Conservation (phyloP, 139 green algal genomes). For the Chlorella sp. region DNA sequence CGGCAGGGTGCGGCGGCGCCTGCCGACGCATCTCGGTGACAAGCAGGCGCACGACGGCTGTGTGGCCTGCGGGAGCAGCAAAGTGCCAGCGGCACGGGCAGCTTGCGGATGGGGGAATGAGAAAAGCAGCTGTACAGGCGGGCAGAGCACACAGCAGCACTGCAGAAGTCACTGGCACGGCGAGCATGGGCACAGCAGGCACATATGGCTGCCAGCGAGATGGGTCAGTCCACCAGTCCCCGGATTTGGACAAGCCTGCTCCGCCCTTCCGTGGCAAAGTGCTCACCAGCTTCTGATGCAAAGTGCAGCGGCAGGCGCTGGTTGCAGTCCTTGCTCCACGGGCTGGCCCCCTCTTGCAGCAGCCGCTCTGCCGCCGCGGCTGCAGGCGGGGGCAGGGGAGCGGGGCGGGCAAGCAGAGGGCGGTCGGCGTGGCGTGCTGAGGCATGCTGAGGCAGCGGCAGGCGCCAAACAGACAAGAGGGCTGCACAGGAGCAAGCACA, state of each 20-base stretch:
- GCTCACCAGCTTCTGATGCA: slow-evolving; percentile 43
- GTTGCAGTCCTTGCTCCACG: slow-evolving; percentile 38
- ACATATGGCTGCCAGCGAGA: not conserved
- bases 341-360: slow-evolving; percentile 30
- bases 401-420: not conserved
- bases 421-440: too few species aligned
- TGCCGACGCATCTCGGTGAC: slow-evolving; percentile 30
- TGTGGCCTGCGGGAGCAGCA: not conserved
- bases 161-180: not conserved
- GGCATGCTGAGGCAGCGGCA: not conserved
- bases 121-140: not conserved
- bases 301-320: slow-evolving; percentile 53
- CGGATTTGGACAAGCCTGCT: too few species aligned
- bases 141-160: not conserved
- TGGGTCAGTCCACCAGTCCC: not conserved
- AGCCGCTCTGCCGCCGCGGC: slow-evolving; percentile 27
- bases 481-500: not conserved
- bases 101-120: not conserved
- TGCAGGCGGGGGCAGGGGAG: slow-evolving; percentile 4
- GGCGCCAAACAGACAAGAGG: not conserved
- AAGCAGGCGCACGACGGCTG: not conserved
- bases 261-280: too few species aligned
- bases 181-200: not conserved
- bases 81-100: too few species aligned
- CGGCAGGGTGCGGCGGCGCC: not conserved